A percentile compares a stretch with the other conserved stretches of the same genome.
Conservation (phyloP, 2,329 filamentous ascomycete species). For the Raffaelea deltoideospora region DNA sequence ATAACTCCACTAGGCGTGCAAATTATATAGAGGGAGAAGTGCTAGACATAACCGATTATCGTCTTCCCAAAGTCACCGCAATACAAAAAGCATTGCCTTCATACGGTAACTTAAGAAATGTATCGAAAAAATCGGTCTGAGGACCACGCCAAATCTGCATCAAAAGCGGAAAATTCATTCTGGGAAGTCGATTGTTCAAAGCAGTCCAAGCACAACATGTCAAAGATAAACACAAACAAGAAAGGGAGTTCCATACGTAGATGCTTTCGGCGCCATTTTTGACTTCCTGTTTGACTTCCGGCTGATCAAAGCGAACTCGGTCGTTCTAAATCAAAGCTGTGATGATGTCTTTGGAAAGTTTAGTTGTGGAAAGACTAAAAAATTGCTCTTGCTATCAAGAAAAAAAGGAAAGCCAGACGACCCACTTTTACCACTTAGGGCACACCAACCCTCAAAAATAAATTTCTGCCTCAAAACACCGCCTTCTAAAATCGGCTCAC, state of each 20-base stretch:
- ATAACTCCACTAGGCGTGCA: too few relatives aligned
- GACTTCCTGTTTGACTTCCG: background rate
- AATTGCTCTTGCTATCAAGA: too few relatives aligned
- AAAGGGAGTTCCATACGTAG: constrained; percentile 8
- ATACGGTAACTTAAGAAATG: too few relatives aligned
- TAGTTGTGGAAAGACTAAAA: too few relatives aligned
- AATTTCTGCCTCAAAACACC: constrained; percentile 6
- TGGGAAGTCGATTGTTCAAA: too few relatives aligned
- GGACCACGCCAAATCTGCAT: constrained; percentile 67
- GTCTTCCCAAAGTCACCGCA: background rate
- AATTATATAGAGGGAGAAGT: constrained; percentile 41
- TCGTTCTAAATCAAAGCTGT: too few relatives aligned
- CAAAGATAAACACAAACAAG: background rate
- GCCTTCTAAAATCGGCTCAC: constrained; percentile 1
- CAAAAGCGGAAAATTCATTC: constrained; percentile 9
- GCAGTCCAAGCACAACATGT: background rate
- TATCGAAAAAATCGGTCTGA: constrained; percentile 47
- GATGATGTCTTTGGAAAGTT: too few relatives aligned
- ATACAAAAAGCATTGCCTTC: too few relatives aligned
- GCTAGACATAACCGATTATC: constrained; percentile 62
- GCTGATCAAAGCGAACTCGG: too few relatives aligned
- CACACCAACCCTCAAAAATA: constrained; percentile 7
- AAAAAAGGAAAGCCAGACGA: background rate
- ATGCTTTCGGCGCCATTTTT: constrained; percentile 6
- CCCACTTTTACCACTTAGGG: constrained; percentile 5